These are phyloP conservation scores for Onygenales sp. DNA, from an alignment of 2,329 filamentous ascomycete species.

Conservation along the genomic window DNA sequence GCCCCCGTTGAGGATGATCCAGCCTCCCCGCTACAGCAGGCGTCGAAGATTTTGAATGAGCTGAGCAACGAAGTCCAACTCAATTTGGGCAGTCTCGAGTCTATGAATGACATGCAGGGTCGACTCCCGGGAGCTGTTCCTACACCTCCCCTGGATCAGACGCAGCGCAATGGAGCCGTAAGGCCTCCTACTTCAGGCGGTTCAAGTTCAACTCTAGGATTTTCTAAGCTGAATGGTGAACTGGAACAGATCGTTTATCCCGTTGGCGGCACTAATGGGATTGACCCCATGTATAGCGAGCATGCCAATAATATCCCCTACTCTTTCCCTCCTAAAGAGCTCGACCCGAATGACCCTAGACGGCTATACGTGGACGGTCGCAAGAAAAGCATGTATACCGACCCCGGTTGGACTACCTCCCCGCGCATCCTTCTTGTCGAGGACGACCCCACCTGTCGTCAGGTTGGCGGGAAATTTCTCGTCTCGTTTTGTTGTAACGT, in stretches of 20 bases:
- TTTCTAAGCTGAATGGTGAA: conserved; percentile 43
- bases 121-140: conserved; percentile 46
- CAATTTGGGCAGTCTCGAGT: conserved; percentile 54
- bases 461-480: conserved; percentile 58
- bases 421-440: conserved; percentile 87
- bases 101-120: conserved; percentile 52
- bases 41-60: conserved; percentile 55
- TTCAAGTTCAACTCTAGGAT: conserved; percentile 44
- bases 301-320: conserved; percentile 94
- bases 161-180: conserved; percentile 34
- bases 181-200: conserved; percentile 34
- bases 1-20: conserved; percentile 50
- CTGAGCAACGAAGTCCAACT: conserved; percentile 57
- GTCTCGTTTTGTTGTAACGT: conserved; percentile 56
- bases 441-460: conserved; percentile 58
- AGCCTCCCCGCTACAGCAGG: conserved; percentile 58
- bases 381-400: conserved; percentile 52
- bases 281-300: conserved; percentile 89
- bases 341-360: conserved; percentile 40
- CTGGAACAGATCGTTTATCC: conserved; percentile 75
- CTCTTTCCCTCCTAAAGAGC: conserved; percentile 57
- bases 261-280: conserved; percentile 80
- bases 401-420: conserved; percentile 55
- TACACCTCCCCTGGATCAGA: conserved; percentile 47
- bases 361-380: conserved; percentile 41